Evolutionary conservation across 805 yeast species (phyloP), one percentile per base, ranked within the genome.

Genomic region (Saccharomyces mikatae): DNA sequence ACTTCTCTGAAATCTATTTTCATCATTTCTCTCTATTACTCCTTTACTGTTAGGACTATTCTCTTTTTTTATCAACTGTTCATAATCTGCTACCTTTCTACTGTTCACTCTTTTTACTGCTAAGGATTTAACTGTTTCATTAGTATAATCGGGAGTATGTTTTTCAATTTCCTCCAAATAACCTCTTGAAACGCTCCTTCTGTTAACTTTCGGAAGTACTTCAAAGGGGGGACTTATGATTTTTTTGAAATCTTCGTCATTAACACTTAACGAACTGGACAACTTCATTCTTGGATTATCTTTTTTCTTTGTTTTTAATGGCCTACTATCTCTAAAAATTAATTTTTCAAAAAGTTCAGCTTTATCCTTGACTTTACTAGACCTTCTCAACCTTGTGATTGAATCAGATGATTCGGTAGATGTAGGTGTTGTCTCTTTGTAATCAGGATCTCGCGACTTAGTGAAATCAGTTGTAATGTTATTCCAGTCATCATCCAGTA

Each of bases 291-390:
- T 28, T 30, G 31, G 57, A 27, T 46, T 56, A 46, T 50, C 57
- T 36, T 50, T 57, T 59, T 47, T 57, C 52, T 24, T 55, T 48
- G 48, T 47, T 54, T 50, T 56, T 54, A 6, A 52, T 54, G 26
- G 53, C 10, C 30, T 46, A 30, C 28, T 50, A 29, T 54, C 61
- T 46, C 57, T 54, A 10, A 57, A 52, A 46, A 61, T 59, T 30
- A 68, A 54, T 48, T 60, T 67, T 50, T 69, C 73, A 53, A 67
- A 69, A 29, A 69, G 50, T 27, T 62, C 58, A 1, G 68, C 65
- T 51, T 68, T 69, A 46, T 69, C 71, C 41, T 60, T 67, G 17
- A 69, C 73, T 50, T 64, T 67, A 14, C 58, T 65, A 1, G 73
- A 67, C 24, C 59, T 57, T 55, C 69, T 65, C 32, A 69, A 54